phyloP scores from a whole-genome alignment of 371 early-diverging fungal genomes.

The Catenaria anguillulae region DNA sequence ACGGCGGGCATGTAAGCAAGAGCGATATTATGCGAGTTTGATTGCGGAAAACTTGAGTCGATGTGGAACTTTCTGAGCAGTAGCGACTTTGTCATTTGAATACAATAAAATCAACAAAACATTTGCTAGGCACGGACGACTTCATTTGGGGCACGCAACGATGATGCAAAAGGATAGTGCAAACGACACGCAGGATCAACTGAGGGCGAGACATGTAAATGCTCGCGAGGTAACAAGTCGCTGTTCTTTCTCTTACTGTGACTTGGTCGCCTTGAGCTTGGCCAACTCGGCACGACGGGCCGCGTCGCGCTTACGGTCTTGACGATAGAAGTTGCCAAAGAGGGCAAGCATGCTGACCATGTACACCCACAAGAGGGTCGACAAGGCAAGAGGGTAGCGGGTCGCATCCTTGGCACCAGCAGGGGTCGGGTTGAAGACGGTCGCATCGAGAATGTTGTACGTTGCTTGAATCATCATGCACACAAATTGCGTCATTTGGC shows the following conservation, averaged over 20 bases:
- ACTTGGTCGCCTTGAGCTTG: neutral
- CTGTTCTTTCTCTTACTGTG: neutral
- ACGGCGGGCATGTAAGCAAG: too few relatives aligned
- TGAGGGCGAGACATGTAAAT: too few relatives aligned
- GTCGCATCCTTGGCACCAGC: neutral
- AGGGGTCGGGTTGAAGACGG: neutral
- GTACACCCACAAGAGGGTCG: conserved; percentile 38
- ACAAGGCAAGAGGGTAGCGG: conserved; percentile 29
- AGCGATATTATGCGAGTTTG: too few relatives aligned
- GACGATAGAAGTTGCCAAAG: conserved; percentile 40
- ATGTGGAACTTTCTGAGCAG: too few relatives aligned
- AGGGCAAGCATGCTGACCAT: conserved; percentile 46
- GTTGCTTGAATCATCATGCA: conserved; percentile 37
- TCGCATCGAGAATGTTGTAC: conserved; percentile 20
- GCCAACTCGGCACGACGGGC: neutral
- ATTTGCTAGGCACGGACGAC: too few relatives aligned
- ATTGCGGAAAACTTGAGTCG: too few relatives aligned
- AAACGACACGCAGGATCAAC: too few relatives aligned
- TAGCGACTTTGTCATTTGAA: too few relatives aligned
- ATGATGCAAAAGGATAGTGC: too few relatives aligned
- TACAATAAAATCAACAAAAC: too few relatives aligned
- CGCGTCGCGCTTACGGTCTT: conserved; percentile 7
- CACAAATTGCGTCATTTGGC: conserved; percentile 47
- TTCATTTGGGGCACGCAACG: too few relatives aligned
- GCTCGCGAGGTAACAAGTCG: too few relatives aligned